Percentiles rank a stretch among this genome's conserved stretches.
phyloP scores from a whole-genome alignment of 2,329 filamentous ascomycete species.

The Aspergillus niger region DNA sequence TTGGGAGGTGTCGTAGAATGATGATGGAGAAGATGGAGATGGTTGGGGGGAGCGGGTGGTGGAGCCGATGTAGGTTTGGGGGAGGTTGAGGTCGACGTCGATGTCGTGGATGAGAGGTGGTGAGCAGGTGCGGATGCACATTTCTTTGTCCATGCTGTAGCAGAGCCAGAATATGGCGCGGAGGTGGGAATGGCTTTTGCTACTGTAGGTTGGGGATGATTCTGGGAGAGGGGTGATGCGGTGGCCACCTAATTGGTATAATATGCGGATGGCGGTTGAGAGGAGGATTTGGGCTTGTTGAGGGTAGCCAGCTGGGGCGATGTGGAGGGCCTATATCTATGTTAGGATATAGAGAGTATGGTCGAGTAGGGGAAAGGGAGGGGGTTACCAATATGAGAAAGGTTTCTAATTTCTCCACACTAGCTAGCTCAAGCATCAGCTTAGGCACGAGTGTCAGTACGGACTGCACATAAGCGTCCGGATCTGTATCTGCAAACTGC shows the following conservation, averaged over 20 bases:
- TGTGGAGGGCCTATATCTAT: slow-evolving; percentile 20
- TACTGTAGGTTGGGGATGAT: not conserved
- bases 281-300: slow-evolving; percentile 26
- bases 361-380: not conserved
- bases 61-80: slow-evolving; percentile 19
- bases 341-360: not conserved
- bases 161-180: slow-evolving; percentile 30
- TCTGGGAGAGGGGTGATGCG: not conserved
- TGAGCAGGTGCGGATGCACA: slow-evolving; percentile 23
- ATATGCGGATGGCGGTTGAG: slow-evolving; percentile 24
- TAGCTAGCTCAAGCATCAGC: slow-evolving; percentile 20
- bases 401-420: slow-evolving; percentile 26
- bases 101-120: slow-evolving; percentile 28
- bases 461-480: slow-evolving; percentile 25
- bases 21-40: slow-evolving; percentile 9
- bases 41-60: not conserved
- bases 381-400: slow-evolving; percentile 24
- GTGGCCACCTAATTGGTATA: slow-evolving; percentile 27
- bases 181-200: slow-evolving; percentile 11
- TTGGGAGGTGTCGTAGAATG: slow-evolving; percentile 14
- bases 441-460: slow-evolving; percentile 23
- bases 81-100: slow-evolving; percentile 28
- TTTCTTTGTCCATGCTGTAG: slow-evolving; percentile 29
- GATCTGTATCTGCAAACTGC: slow-evolving; percentile 22
- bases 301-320: slow-evolving; percentile 27